phyloP scores from a whole-genome alignment of 129 eudicot species.

The Helianthus tuberosus region DNA sequence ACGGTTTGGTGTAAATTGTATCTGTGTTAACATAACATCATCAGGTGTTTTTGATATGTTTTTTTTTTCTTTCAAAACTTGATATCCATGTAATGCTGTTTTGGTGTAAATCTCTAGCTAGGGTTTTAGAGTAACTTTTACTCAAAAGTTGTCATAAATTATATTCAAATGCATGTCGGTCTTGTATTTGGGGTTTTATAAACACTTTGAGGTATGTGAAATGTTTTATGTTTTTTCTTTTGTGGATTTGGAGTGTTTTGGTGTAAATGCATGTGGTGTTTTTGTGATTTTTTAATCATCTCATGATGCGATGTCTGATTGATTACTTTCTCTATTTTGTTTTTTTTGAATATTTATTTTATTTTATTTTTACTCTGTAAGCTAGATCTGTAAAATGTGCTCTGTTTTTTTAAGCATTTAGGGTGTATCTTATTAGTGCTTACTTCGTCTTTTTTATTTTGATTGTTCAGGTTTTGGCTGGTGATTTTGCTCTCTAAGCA shows the following conservation, averaged over 20 bases:
- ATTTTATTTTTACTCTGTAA: neutral
- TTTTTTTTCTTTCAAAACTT: neutral
- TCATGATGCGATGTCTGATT: neutral
- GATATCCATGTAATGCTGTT: slow-evolving; percentile 18
- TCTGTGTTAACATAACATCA: neutral
- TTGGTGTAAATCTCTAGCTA: neutral
- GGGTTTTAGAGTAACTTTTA: slow-evolving; percentile 1
- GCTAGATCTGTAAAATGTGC: neutral
- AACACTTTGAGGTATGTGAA: too few species aligned
- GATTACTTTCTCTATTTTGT: neutral
- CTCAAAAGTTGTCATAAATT: neutral
- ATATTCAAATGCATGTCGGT: neutral
- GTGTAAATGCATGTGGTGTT: neutral
- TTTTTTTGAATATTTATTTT: neutral
- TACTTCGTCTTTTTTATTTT: neutral
- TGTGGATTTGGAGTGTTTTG: neutral
- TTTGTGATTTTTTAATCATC: neutral
- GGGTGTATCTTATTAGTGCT: neutral
- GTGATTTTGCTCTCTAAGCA: slow-evolving; percentile 4
- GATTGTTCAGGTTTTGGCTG: neutral
- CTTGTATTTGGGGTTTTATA: neutral
- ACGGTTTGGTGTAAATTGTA: neutral
- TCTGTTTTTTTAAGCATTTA: neutral
- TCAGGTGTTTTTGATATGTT: neutral
- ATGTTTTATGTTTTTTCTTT: too few species aligned